Evolutionary conservation across 805 yeast genomes (phyloP).

Genomic region (Yamadazyma akitaensis): DNA sequence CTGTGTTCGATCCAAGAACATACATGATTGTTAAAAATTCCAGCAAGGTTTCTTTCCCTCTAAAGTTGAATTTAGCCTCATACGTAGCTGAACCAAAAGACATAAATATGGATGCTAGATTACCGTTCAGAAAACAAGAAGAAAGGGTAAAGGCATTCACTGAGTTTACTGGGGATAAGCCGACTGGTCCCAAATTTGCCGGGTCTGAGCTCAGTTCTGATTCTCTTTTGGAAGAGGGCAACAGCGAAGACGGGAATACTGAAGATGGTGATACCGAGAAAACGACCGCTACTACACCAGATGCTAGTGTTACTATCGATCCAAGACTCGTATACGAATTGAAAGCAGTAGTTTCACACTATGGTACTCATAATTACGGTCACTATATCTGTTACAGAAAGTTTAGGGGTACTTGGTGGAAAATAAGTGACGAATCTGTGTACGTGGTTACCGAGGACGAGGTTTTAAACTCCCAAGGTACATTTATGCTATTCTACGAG

Average conservation of each 20-base stretch:
- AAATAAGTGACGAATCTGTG: constrained; percentile 87
- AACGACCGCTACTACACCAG: constrained; percentile 11
- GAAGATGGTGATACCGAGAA: neutral
- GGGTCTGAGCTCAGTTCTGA: neutral
- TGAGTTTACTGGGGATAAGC: neutral
- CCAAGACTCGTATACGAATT: constrained; percentile 61
- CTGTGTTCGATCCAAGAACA: constrained; percentile 86
- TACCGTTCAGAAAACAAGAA: constrained; percentile 65
- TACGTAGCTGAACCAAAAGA: constrained; percentile 69
- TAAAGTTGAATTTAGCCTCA: constrained; percentile 60
- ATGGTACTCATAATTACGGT: constrained; percentile 96
- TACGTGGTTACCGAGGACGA: constrained; percentile 76
- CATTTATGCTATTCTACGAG: constrained; percentile 91
- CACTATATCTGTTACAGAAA: constrained; percentile 89
- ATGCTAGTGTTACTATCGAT: constrained; percentile 11
- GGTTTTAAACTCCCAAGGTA: constrained; percentile 79
- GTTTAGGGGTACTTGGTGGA: constrained; percentile 88
- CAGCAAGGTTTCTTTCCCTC: constrained; percentile 76
- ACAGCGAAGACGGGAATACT: constrained; percentile 4
- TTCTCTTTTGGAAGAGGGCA: constrained; percentile 5
- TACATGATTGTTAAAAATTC: constrained; percentile 82
- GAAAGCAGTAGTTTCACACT: constrained; percentile 86
- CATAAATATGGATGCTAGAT: constrained; percentile 76
- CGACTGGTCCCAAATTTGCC: neutral
- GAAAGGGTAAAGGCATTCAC: constrained; percentile 15